Conservation (phyloP, 306 rosid species). For the Geum urbanum region DNA sequence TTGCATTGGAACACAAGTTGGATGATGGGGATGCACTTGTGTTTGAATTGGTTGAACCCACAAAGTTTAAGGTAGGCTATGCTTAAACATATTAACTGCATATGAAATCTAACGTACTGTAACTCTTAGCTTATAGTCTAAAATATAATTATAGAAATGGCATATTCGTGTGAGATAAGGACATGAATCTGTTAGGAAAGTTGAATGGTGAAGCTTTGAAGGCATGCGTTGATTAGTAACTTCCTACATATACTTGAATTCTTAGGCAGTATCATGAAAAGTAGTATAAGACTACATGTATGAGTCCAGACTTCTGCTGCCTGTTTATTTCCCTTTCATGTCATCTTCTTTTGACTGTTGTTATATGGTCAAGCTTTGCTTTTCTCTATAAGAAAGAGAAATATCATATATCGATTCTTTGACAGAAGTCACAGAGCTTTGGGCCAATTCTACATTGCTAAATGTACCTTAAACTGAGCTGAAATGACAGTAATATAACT, state of each 20-base stretch:
- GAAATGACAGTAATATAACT: background rate
- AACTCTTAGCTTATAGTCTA: background rate
- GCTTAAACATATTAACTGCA: background rate
- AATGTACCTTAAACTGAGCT: background rate
- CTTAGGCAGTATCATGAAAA: background rate
- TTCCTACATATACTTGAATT: background rate
- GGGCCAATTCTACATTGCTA: background rate
- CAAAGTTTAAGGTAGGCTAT: slow-evolving; percentile 51
- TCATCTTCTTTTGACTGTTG: background rate
- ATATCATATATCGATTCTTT: background rate
- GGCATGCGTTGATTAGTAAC: background rate
- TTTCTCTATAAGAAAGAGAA: background rate
- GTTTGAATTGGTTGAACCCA: slow-evolving; percentile 54
- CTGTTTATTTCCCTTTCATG: background rate
- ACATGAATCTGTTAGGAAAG: background rate
- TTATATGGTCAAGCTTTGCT: background rate
- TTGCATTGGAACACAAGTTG: slow-evolving; percentile 72
- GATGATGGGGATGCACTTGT: slow-evolving; percentile 82
- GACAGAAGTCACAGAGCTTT: background rate
- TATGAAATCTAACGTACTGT: background rate
- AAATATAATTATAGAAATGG: background rate
- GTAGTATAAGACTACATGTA: background rate
- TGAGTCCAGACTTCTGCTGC: background rate
- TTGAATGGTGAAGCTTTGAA: background rate
- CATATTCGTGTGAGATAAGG: background rate